Percentiles rank a stretch among this genome's conserved stretches.
phyloP scores from a whole-genome alignment of 108 stramenopile genomes.

The Skeletonema menzelii region DNA sequence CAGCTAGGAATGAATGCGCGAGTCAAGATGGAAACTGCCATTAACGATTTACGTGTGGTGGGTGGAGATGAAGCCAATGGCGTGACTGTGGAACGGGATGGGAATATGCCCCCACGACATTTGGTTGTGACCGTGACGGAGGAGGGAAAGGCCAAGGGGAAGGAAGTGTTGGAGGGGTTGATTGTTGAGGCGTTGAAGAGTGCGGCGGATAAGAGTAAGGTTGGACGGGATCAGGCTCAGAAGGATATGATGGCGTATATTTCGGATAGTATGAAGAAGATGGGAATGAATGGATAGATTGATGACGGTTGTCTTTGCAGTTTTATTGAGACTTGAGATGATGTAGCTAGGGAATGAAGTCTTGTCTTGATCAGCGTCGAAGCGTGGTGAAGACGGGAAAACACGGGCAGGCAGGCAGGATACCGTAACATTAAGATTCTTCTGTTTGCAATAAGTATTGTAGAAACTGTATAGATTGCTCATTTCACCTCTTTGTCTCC shows the following conservation, averaged over 20 bases:
- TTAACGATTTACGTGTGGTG: slow-evolving; percentile 55
- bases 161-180: slow-evolving; percentile 57
- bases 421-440: too few relatives aligned
- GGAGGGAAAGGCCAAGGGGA: slow-evolving; percentile 71
- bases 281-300: slow-evolving; percentile 10
- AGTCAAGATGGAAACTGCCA: slow-evolving; percentile 42
- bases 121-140: slow-evolving; percentile 77
- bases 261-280: slow-evolving; percentile 64
- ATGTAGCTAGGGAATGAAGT: background rate
- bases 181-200: slow-evolving; percentile 59
- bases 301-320: background rate
- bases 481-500: too few relatives aligned
- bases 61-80: slow-evolving; percentile 57
- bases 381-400: too few relatives aligned
- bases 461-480: too few relatives aligned
- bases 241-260: slow-evolving; percentile 84
- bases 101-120: slow-evolving; percentile 71
- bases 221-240: slow-evolving; percentile 69
- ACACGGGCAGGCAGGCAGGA: too few relatives aligned
- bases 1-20: slow-evolving; percentile 76
- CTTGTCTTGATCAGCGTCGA: background rate
- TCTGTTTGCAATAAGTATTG: too few relatives aligned
- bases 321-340: background rate
- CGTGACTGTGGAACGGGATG: slow-evolving; percentile 68
- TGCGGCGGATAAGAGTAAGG: slow-evolving; percentile 52